Evolutionary conservation across 345 rosid genomes (phyloP).

Genomic region (Bruguiera sexangula): DNA sequence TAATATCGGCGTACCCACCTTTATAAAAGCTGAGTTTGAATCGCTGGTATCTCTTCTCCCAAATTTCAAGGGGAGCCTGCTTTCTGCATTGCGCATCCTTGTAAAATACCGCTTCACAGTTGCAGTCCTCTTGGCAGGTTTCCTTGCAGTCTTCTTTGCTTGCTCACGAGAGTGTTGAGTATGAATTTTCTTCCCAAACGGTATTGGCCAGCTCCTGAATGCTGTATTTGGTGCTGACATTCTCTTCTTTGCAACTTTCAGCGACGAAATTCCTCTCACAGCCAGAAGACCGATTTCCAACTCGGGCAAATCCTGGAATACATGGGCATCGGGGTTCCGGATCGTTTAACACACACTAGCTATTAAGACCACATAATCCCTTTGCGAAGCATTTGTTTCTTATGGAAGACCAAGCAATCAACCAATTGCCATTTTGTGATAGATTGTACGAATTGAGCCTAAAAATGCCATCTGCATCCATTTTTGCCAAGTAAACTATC

Average conservation of each 20-base stretch:
- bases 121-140: constrained; percentile 27
- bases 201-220: constrained; percentile 13
- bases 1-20: constrained; percentile 1
- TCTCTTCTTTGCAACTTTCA: constrained; percentile 9
- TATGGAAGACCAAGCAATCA: constrained; percentile 3
- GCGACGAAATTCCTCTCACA: neutral
- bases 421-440: constrained; percentile 5
- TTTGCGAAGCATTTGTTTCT: constrained; percentile 11
- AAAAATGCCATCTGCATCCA: constrained; percentile 23
- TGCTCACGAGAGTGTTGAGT: neutral
- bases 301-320: constrained; percentile 22
- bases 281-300: neutral
- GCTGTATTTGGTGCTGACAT: neutral
- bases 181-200: constrained; percentile 20
- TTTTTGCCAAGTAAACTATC: neutral
- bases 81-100: constrained; percentile 8
- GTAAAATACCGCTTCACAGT: constrained; percentile 31
- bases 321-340: constrained; percentile 6
- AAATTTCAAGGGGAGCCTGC: constrained; percentile 32
- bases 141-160: constrained; percentile 12
- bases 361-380: constrained; percentile 28
- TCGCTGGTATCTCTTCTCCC: neutral
- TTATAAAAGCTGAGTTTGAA: constrained; percentile 16
- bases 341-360: neutral
- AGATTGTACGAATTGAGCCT: constrained; percentile 11